Base-by-base conservation (phyloP, 139 green algal genomes). In the Zygnema cylindricum region DNA sequence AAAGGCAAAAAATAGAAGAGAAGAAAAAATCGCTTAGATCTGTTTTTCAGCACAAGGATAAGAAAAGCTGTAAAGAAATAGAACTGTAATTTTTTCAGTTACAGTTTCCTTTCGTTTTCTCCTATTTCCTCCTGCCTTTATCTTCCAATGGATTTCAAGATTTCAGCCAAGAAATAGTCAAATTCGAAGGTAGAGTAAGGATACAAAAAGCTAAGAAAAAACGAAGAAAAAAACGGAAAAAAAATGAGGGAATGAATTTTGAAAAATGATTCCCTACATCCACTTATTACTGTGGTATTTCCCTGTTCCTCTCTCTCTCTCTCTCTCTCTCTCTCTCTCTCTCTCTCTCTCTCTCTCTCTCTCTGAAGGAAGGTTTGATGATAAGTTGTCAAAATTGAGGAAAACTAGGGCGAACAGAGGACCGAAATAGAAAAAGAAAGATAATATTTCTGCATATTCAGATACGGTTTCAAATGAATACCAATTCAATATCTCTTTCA, bases 291-390 rank as follows among this genome's bases (percentile, higher is more conserved):
- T 35, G 25, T 35, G 57, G 21, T 79, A 3, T 41, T 11, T 79
- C 36, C 71, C 38, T 79, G 7, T 54, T 11, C 36, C 36, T 54
- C 71, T 41, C 38, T 16, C 36, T 41, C 71, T 79, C 36, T 11
- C 36, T 54, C 38, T 79, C 38, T 11, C 38, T 41, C 71, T 54
- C 36, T 16, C 36, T 43, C 36, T 79, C 36, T 11, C 36, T 79
- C 71, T 54, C 36, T 11, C 36, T 43, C 71, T 54, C 71, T 11
- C 38, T 41, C 71, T 54, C 36, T 16, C 3, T 3, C 54, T 7
- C 81, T 7, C 81, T 11, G 91, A 57, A 11, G 91, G 73, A 21
- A 71, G 79, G 86, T 93, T 93, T n/a, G n/a, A n/a, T n/a, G n/a
- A n/a, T n/a, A n/a, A n/a, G n/a, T n/a, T n/a, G n/a, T n/a, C n/a